Evolutionary conservation across 2,329 filamentous ascomycete genomes (phyloP).

Genomic region (Aspergillus eucalypticola): DNA sequence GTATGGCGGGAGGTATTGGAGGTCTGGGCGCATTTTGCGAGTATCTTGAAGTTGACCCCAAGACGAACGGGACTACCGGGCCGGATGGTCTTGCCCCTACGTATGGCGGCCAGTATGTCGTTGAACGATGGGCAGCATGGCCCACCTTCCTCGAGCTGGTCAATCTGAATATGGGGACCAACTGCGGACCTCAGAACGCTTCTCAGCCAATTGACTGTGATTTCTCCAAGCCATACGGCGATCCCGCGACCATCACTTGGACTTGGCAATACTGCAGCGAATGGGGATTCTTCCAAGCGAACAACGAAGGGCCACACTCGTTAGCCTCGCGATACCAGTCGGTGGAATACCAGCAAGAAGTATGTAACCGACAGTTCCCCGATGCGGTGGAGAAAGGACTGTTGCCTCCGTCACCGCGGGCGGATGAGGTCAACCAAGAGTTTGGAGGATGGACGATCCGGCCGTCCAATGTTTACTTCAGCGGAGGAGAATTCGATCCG

Average conservation of each 20-base stretch:
- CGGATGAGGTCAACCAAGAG: constrained; percentile 42
- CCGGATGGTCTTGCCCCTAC: constrained; percentile 44
- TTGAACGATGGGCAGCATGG: constrained; percentile 46
- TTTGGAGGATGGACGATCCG: constrained; percentile 55
- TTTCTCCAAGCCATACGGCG: constrained; percentile 35
- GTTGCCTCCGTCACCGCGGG: constrained; percentile 45
- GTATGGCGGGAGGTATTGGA: constrained; percentile 39
- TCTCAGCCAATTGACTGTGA: constrained; percentile 37
- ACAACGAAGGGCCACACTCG: constrained; percentile 51
- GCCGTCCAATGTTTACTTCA: constrained; percentile 55
- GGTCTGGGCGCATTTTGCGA: constrained; percentile 48
- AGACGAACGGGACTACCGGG: constrained; percentile 37
- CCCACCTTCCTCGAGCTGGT: constrained; percentile 38
- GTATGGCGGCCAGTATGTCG: constrained; percentile 44
- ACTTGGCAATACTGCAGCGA: constrained; percentile 57
- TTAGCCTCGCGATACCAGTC: constrained; percentile 52
- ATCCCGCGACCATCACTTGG: constrained; percentile 47
- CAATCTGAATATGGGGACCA: constrained; percentile 43
- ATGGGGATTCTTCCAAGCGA: constrained; percentile 53
- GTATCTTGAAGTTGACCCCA: constrained; percentile 47
- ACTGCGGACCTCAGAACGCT: constrained; percentile 39
- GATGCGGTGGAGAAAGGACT: constrained; percentile 39
- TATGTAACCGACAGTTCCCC: constrained; percentile 54
- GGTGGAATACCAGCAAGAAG: constrained; percentile 45
- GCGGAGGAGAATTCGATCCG: constrained; percentile 53